Percentiles rank a stretch among this genome's conserved stretches.
Conservation (phyloP, 148 eudicot genomes). For the Cornus kousa region DNA sequence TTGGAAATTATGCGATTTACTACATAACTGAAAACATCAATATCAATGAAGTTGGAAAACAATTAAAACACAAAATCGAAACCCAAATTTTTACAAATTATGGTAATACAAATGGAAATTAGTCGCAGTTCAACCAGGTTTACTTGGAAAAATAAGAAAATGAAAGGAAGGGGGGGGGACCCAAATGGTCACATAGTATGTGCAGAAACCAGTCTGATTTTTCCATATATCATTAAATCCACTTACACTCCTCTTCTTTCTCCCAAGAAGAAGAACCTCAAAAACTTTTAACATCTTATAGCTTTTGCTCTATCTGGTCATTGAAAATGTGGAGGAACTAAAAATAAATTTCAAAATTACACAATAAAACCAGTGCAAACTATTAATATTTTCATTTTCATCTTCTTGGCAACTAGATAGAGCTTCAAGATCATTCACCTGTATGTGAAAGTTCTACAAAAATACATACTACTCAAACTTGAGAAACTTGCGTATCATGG, state of each 20-base stretch:
- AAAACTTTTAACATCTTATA: neutral
- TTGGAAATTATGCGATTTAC: neutral
- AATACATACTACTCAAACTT: neutral
- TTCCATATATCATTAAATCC: neutral
- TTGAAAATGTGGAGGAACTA: neutral
- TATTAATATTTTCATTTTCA: neutral
- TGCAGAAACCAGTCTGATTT: too few relatives aligned
- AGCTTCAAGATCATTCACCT: neutral
- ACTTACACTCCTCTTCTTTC: neutral
- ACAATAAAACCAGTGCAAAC: neutral
- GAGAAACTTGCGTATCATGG: neutral
- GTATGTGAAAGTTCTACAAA: neutral
- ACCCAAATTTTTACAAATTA: neutral
- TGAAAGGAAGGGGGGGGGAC: neutral
- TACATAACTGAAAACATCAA: neutral
- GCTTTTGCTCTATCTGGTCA: neutral
- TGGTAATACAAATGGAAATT: neutral
- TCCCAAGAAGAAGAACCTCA: neutral
- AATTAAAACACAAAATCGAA: neutral
- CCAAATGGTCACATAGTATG: neutral
- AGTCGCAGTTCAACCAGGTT: neutral
- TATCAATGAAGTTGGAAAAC: neutral
- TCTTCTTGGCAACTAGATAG: neutral
- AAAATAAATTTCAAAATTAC: too few relatives aligned
- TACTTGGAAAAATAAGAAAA: too few relatives aligned